Percentiles rank a stretch among this genome's conserved stretches.
Conservation (phyloP, 345 rosid genomes). For the Leavenworthia alabamica region DNA sequence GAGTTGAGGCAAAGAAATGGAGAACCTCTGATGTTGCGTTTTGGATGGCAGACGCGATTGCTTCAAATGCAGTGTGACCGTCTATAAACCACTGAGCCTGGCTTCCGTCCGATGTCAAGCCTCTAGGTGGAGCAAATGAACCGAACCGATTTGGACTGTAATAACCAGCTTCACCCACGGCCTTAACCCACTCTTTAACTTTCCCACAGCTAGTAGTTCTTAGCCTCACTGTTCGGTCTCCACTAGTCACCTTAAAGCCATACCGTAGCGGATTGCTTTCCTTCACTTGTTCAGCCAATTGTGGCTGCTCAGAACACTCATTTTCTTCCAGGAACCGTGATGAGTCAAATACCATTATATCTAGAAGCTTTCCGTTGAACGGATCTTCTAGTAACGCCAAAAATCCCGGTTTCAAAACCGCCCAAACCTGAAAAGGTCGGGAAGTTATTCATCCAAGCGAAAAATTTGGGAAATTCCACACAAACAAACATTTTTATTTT, state of each 20-base stretch:
- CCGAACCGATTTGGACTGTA: slow-evolving; percentile 73
- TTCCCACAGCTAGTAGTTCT: slow-evolving; percentile 55
- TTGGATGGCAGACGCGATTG: slow-evolving; percentile 75
- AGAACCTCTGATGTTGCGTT: slow-evolving; percentile 80
- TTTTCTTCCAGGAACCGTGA: slow-evolving; percentile 29
- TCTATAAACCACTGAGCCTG: slow-evolving; percentile 90
- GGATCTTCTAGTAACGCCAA: slow-evolving; percentile 84
- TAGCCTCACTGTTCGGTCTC: slow-evolving; percentile 47
- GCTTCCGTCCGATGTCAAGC: slow-evolving; percentile 74
- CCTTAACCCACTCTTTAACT: slow-evolving; percentile 70
- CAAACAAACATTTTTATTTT: not conserved
- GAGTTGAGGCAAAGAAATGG: not conserved
- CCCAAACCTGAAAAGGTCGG: slow-evolving; percentile 63
- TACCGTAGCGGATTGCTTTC: slow-evolving; percentile 63
- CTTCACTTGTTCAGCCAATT: slow-evolving; percentile 56
- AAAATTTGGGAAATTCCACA: not conserved
- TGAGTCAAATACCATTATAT: slow-evolving; percentile 70
- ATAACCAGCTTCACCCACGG: slow-evolving; percentile 65
- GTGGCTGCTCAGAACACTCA: slow-evolving; percentile 27
- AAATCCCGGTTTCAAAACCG: slow-evolving; percentile 90
- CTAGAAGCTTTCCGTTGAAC: slow-evolving; percentile 53
- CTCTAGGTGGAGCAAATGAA: slow-evolving; percentile 82
- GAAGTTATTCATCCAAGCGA: not conserved
- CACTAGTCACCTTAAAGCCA: slow-evolving; percentile 63
- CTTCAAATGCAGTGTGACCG: slow-evolving; percentile 88